phyloP scores from a whole-genome alignment of 2,329 filamentous ascomycete genomes.

The Fusarium piperis region DNA sequence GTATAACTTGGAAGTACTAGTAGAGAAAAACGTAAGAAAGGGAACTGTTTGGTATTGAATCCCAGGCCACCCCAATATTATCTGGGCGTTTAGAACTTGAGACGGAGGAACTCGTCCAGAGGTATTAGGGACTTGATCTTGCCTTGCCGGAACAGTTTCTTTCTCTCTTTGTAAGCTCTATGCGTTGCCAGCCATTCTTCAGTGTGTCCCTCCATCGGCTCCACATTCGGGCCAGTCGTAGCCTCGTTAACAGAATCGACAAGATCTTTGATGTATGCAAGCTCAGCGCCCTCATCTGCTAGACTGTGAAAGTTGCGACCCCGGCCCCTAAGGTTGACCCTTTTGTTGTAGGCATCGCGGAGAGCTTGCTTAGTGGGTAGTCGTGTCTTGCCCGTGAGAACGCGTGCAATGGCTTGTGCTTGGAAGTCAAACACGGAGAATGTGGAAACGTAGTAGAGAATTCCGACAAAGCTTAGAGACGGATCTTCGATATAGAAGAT shows the following conservation, averaged over 20 bases:
- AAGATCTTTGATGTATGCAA: conserved; percentile 32
- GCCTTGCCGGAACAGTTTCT: neutral
- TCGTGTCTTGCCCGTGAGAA: conserved; percentile 60
- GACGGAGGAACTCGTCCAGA: neutral
- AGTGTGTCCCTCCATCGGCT: conserved; percentile 19
- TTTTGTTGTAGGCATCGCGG: conserved; percentile 33
- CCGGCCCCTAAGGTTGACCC: conserved; percentile 8
- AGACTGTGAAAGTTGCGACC: conserved; percentile 38
- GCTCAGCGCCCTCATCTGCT: conserved; percentile 27
- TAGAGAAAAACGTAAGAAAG: neutral
- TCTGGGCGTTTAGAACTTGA: neutral
- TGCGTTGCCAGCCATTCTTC: conserved; percentile 12
- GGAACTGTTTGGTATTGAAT: neutral
- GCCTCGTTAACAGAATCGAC: conserved; percentile 26
- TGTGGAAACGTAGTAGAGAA: conserved; percentile 71
- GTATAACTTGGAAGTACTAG: neutral
- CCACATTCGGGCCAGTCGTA: neutral
- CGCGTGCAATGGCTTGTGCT: conserved; percentile 67
- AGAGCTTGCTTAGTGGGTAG: conserved; percentile 10
- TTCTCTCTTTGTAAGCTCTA: neutral
- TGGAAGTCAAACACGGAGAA: conserved; percentile 78
- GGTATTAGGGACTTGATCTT: neutral
- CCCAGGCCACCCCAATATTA: no score
- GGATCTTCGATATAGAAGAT: conserved; percentile 77
- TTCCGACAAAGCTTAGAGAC: conserved; percentile 69